These are phyloP conservation scores for Saturnispora quitensis DNA, from an alignment of 805 yeast species.

Conservation along the genomic window DNA sequence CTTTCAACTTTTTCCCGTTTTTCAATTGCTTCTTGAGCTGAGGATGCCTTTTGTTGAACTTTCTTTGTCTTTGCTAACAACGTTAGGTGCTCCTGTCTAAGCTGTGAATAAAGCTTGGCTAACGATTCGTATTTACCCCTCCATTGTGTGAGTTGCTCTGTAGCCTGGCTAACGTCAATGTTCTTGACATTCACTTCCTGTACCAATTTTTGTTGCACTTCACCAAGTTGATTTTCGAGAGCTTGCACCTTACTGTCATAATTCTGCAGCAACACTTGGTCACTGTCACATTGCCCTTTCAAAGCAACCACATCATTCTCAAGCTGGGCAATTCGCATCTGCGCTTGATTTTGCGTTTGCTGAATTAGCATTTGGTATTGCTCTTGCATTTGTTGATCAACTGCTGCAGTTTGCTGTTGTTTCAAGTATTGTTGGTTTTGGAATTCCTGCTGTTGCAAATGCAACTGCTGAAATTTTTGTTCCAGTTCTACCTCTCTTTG, in stretches of 20 bases:
- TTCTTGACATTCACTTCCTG: constrained; percentile 71
- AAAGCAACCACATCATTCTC: constrained; percentile 73
- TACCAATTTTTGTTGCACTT: constrained; percentile 53
- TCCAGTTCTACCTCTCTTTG: constrained; percentile 43
- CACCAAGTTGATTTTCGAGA: constrained; percentile 61
- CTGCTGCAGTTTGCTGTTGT: constrained; percentile 64
- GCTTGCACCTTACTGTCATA: constrained; percentile 80
- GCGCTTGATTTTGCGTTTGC: constrained; percentile 65
- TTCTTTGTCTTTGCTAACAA: constrained; percentile 70
- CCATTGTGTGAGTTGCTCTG: constrained; percentile 73
- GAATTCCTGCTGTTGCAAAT: constrained; percentile 55
- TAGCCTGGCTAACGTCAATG: constrained; percentile 56
- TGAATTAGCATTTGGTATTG: constrained; percentile 61
- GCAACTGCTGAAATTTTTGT: constrained; percentile 52
- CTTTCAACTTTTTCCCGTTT: constrained; percentile 74
- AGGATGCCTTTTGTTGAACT: constrained; percentile 75
- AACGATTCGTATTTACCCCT: constrained; percentile 78
- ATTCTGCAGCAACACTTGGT: constrained; percentile 74
- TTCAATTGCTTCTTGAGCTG: constrained; percentile 83
- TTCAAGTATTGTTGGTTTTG: constrained; percentile 66
- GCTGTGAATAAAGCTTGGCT: constrained; percentile 82
- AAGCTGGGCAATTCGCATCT: constrained; percentile 68
- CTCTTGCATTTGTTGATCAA: constrained; percentile 56
- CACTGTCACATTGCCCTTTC: constrained; percentile 76
- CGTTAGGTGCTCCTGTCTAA: constrained; percentile 85